Percentiles rank a stretch among this genome's conserved stretches.
Evolutionary conservation across 169 alveolate species (phyloP).

Genomic region (Plasmodium adleri): DNA sequence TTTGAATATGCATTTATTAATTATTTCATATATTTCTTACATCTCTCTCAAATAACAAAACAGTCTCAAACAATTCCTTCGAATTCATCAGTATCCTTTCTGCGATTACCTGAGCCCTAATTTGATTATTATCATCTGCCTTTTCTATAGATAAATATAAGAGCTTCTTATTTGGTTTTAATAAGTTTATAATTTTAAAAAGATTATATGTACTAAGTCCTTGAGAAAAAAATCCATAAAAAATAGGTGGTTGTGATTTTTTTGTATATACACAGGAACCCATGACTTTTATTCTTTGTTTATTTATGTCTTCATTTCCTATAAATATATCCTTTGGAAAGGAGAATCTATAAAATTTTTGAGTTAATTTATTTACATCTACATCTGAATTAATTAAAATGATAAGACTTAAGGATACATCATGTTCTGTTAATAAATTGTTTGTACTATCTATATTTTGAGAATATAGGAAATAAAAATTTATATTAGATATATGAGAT

Average conservation of each 20-base stretch:
- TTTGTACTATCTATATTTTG: slow-evolving; percentile 25
- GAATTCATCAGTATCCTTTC: slow-evolving; percentile 32
- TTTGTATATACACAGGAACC: slow-evolving; percentile 59
- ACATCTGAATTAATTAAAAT: slow-evolving; percentile 10
- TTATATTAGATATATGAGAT: background rate
- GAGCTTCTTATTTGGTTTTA: slow-evolving; percentile 35
- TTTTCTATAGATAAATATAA: slow-evolving; percentile 48
- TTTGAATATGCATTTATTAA: background rate
- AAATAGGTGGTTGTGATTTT: slow-evolving; percentile 47
- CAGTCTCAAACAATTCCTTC: slow-evolving; percentile 7
- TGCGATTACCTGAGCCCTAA: slow-evolving; percentile 39
- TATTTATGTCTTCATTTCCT: slow-evolving; percentile 13
- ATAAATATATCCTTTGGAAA: slow-evolving; percentile 27
- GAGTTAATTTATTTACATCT: background rate
- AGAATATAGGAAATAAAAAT: slow-evolving; percentile 30
- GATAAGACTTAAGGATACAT: slow-evolving; percentile 53
- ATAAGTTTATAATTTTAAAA: slow-evolving; percentile 9
- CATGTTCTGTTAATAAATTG: slow-evolving; percentile 12
- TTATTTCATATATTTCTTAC: slow-evolving; percentile 19
- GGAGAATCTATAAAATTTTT: slow-evolving; percentile 14
- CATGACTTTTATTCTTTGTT: slow-evolving; percentile 38
- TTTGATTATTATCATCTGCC: slow-evolving; percentile 42
- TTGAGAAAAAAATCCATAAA: slow-evolving; percentile 53
- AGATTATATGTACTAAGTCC: slow-evolving; percentile 67
- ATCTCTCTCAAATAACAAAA: slow-evolving; percentile 48